Evolutionary conservation across 805 yeast genomes (phyloP).

Genomic region (Priceomyces castillae): DNA sequence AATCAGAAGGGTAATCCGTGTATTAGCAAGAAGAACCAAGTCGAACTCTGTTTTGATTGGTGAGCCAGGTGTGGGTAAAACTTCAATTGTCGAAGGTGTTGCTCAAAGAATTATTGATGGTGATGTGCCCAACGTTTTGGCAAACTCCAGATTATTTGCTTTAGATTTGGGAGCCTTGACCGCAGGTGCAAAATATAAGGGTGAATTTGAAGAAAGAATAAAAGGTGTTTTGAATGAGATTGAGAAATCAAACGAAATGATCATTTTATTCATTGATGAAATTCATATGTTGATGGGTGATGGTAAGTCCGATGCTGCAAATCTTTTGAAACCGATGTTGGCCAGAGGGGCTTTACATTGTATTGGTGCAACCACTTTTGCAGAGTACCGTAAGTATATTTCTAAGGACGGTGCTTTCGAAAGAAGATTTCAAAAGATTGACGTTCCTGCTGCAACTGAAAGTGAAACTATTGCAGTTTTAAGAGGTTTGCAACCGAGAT

Average conservation of each 20-base stretch:
- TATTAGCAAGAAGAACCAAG: slow-evolving; percentile 93
- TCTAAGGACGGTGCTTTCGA: slow-evolving; percentile 99
- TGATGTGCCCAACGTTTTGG: slow-evolving; percentile 88
- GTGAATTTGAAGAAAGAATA: slow-evolving; percentile 97
- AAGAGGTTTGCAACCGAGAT: slow-evolving; percentile 90
- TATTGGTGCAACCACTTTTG: slow-evolving; percentile 96
- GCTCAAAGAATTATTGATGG: slow-evolving; percentile 95
- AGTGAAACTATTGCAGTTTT: slow-evolving; percentile 93
- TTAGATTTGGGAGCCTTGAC: slow-evolving; percentile 94
- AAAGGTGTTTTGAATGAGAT: slow-evolving; percentile 95
- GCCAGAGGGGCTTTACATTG: slow-evolving; percentile 97
- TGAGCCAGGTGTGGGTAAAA: slow-evolving; percentile 99
- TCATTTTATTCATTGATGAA: slow-evolving; percentile 92
- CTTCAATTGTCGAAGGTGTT: slow-evolving; percentile 97
- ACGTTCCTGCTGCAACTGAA: slow-evolving; percentile 89
- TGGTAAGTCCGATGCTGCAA: slow-evolving; percentile 96
- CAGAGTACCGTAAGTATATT: slow-evolving; percentile 87
- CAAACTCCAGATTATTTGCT: slow-evolving; percentile 77
- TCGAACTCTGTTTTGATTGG: slow-evolving; percentile 96
- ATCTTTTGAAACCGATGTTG: slow-evolving; percentile 91
- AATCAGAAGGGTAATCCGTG: slow-evolving; percentile 91
- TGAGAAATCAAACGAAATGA: slow-evolving; percentile 80
- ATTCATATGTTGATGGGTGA: slow-evolving; percentile 99
- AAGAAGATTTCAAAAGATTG: slow-evolving; percentile 96
- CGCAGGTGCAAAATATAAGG: slow-evolving; percentile 98